A percentile compares a stretch with the other conserved stretches of the same genome.
phyloP scores from a whole-genome alignment of 352 stramenopile genomes.

The Globisporangium takayamanum region DNA sequence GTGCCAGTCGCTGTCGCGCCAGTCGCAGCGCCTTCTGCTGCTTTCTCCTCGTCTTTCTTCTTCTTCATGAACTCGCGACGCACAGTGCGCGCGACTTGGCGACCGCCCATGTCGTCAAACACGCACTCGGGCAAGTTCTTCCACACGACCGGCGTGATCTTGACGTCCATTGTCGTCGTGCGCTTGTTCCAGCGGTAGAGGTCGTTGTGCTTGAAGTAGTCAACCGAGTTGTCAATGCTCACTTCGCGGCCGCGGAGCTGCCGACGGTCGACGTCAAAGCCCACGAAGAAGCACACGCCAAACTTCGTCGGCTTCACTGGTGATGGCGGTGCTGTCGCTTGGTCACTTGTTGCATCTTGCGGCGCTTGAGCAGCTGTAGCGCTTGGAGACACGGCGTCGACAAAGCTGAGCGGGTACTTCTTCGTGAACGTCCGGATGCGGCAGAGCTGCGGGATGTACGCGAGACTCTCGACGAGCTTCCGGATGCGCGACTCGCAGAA shows the following conservation, averaged over 20 bases:
- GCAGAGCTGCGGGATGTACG: conserved; percentile 76
- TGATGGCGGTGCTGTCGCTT: not conserved
- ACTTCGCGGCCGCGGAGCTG: conserved; percentile 75
- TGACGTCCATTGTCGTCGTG: conserved; percentile 79
- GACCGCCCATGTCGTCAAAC: conserved; percentile 84
- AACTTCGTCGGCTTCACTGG: conserved; percentile 40
- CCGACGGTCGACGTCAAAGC: conserved; percentile 76
- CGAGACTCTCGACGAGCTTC: conserved; percentile 85
- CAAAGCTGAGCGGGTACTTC: conserved; percentile 72
- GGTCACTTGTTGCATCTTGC: conserved; percentile 6
- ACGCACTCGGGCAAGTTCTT: conserved; percentile 80
- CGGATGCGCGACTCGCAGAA: conserved; percentile 92
- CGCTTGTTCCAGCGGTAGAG: conserved; percentile 88
- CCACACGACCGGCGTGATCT: conserved; percentile 80
- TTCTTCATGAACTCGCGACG: conserved; percentile 80
- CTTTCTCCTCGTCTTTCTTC: conserved; percentile 84
- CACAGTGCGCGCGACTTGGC: conserved; percentile 38
- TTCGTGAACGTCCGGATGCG: conserved; percentile 81
- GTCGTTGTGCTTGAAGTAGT: conserved; percentile 88
- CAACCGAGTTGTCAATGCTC: conserved; percentile 80
- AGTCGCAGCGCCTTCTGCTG: conserved; percentile 31
- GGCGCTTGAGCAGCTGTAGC: not conserved
- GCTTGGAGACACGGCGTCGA: conserved; percentile 23
- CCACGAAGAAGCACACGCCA: conserved; percentile 81
- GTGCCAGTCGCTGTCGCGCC: conserved; percentile 18